A percentile compares a stretch with the other conserved stretches of the same genome.
Evolutionary conservation across 306 rosid species (phyloP).

Genomic region (Arachis stenosperma): DNA sequence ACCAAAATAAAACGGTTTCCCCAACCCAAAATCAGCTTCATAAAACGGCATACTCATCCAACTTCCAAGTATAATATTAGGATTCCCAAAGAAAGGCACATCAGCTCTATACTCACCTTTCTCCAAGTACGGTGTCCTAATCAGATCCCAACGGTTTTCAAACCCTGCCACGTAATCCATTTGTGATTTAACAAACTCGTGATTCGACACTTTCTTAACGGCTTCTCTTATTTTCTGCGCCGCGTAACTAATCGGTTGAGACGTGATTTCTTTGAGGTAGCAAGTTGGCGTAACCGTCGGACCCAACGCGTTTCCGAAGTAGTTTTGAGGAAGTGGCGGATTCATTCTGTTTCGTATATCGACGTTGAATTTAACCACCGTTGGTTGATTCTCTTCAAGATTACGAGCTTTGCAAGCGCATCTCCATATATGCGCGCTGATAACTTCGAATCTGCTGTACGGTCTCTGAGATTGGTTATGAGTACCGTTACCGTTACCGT

Average conservation of each 20-base stretch:
- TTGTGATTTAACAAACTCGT: constrained; percentile 16
- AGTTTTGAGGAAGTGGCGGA: constrained; percentile 31
- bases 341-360: background rate
- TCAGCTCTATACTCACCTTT: background rate
- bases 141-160: background rate
- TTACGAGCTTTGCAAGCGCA: constrained; percentile 18
- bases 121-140: background rate
- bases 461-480: background rate
- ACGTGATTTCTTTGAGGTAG: background rate
- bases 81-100: background rate
- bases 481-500: background rate
- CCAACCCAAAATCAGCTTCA: constrained; percentile 29
- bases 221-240: constrained; percentile 12
- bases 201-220: background rate
- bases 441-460: constrained; percentile 31
- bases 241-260: background rate
- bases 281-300: background rate
- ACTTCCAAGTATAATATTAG: background rate
- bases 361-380: background rate
- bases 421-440: constrained; percentile 33
- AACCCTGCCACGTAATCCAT: too few species aligned
- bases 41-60: background rate
- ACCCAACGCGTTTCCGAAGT: constrained; percentile 29
- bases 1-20: constrained; percentile 25
- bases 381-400: constrained; percentile 1